Evolutionary conservation across 169 alveolate genomes (phyloP).

Genomic region (Plasmodium gaboni): DNA sequence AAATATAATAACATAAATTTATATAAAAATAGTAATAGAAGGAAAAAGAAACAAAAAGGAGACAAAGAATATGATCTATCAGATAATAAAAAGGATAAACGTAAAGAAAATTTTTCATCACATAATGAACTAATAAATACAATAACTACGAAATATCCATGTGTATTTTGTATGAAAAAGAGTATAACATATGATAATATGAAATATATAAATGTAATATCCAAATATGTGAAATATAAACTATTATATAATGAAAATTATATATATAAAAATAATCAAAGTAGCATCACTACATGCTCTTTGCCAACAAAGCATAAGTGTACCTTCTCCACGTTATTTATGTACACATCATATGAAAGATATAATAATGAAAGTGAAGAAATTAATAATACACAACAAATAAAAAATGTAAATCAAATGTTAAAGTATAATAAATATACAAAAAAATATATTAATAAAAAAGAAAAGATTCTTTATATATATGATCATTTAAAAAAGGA

Average conservation of each 20-base stretch:
- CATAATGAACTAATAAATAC: neutral
- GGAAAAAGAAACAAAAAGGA: slow-evolving; percentile 10
- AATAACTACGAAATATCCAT: neutral
- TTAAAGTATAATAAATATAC: too few species aligned
- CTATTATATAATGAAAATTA: neutral
- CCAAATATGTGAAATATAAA: slow-evolving; percentile 33
- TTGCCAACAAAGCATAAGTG: too few species aligned
- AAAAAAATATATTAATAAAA: too few species aligned
- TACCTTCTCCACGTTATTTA: too few species aligned
- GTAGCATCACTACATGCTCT: too few species aligned
- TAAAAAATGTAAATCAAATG: too few species aligned
- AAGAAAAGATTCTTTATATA: too few species aligned
- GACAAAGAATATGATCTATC: neutral
- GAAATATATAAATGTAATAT: slow-evolving; percentile 3
- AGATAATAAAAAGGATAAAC: neutral
- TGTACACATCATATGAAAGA: too few species aligned
- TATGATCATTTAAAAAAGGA: too few species aligned
- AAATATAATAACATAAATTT: neutral
- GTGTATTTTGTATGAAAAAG: slow-evolving; percentile 22
- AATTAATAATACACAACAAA: too few species aligned
- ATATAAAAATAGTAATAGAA: slow-evolving; percentile 5
- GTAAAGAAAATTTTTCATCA: neutral
- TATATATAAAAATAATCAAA: too few species aligned
- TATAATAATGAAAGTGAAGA: too few species aligned
- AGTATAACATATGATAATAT: neutral